These are phyloP conservation scores for Massarina eburnea DNA, from an alignment of 2,329 filamentous ascomycete species.

Conservation along the genomic window DNA sequence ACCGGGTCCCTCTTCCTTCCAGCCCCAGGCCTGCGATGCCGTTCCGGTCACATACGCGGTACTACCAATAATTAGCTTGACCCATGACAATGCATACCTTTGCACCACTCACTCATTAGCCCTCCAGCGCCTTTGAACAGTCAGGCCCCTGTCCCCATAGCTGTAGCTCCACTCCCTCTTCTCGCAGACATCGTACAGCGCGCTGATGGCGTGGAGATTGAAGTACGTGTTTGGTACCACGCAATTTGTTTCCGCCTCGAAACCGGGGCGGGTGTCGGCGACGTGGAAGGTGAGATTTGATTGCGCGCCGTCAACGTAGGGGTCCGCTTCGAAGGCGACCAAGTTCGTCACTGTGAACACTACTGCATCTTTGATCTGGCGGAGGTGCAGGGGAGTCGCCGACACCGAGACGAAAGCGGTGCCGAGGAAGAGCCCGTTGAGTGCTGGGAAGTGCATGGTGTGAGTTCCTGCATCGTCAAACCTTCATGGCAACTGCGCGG, in stretches of 20 bases:
- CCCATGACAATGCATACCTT: background rate
- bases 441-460: background rate
- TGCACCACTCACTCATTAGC: conserved; percentile 10
- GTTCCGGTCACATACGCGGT: conserved; percentile 8
- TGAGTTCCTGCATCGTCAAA: background rate
- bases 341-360: conserved; percentile 13
- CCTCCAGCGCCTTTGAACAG: conserved; percentile 10
- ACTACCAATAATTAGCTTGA: conserved; percentile 3
- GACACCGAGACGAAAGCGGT: background rate
- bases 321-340: conserved; percentile 14
- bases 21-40: conserved; percentile 9
- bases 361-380: conserved; percentile 2
- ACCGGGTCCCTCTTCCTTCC: conserved; percentile 8
- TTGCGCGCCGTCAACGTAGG: conserved; percentile 12
- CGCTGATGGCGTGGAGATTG: conserved; percentile 16
- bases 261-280: conserved; percentile 9
- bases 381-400: background rate
- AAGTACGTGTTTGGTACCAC: conserved; percentile 17
- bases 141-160: conserved; percentile 7
- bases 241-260: conserved; percentile 6
- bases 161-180: conserved; percentile 6
- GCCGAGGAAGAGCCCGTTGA: background rate
- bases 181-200: conserved; percentile 13
- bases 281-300: conserved; percentile 17
- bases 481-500: background rate